A percentile compares a stretch with the other conserved stretches of the same genome.
Conservation (phyloP, 1,284 basidiomycete genomes). For the Trichosporon faecale region DNA sequence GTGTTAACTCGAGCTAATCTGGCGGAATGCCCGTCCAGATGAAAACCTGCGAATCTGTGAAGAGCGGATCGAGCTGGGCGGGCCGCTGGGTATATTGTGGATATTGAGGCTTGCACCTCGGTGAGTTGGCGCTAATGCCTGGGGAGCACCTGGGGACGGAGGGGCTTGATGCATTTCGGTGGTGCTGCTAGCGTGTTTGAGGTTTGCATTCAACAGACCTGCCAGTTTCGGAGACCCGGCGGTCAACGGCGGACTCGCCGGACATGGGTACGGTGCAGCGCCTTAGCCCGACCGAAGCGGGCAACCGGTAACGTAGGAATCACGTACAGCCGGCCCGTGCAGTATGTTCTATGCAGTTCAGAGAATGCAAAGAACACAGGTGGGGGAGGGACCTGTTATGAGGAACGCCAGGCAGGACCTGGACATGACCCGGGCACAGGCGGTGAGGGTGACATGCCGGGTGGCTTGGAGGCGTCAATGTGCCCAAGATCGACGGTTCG, state of each 20-base stretch:
- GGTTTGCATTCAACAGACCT: background rate
- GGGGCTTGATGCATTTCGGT: background rate
- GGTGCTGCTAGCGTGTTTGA: background rate
- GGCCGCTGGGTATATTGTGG: background rate
- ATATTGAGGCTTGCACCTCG: background rate
- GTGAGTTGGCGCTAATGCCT: background rate
- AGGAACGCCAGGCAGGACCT: no score
- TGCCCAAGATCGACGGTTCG: background rate
- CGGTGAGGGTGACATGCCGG: background rate
- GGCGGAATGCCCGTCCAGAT: background rate
- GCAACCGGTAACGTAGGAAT: no score
- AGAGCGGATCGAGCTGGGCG: background rate
- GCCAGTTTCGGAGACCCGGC: no score
- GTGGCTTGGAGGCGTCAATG: background rate
- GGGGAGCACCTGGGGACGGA: background rate
- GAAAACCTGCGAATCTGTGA: background rate
- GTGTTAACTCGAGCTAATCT: background rate
- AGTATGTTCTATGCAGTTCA: no score
- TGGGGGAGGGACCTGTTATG: no score
- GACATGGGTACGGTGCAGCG: background rate
- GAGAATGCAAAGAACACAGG: no score
- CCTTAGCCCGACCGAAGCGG: no score
- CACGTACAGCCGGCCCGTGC: no score
- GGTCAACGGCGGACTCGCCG: background rate
- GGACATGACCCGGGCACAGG: no score